Conservation (phyloP, 1,284 basidiomycete species). For the Irpex rosettiformis region DNA sequence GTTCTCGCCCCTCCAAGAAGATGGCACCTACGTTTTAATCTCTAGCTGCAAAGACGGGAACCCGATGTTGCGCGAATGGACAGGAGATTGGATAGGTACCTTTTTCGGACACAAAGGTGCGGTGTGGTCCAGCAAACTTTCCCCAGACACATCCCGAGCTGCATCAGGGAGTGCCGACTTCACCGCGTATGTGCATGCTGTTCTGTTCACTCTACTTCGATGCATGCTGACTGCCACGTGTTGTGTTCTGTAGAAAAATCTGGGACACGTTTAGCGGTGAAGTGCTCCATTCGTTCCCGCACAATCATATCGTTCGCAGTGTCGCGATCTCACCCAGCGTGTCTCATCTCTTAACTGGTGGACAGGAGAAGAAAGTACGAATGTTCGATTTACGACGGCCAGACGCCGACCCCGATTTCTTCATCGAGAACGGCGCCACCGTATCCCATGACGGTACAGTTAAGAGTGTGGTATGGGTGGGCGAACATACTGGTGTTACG, state of each 20-base stretch:
- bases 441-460: conserved; percentile 85
- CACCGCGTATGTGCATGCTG: conserved; percentile 72
- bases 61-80: conserved; percentile 95
- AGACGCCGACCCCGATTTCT: conserved; percentile 83
- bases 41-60: conserved; percentile 97
- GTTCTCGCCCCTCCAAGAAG: conserved; percentile 82
- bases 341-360: conserved; percentile 82
- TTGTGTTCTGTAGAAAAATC: conserved; percentile 68
- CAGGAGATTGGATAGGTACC: conserved; percentile 98
- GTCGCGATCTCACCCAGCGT: conserved; percentile 79
- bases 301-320: conserved; percentile 97
- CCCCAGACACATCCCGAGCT: conserved; percentile 81
- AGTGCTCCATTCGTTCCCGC: conserved; percentile 87
- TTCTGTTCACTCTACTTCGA: neutral
- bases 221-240: conserved; percentile 10
- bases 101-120: conserved; percentile 99
- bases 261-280: conserved; percentile 96
- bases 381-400: conserved; percentile 87
- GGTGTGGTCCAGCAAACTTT: conserved; percentile 96
- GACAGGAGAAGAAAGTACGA: conserved; percentile 96
- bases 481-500: conserved; percentile 81
- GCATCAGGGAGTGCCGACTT: conserved; percentile 97
- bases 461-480: conserved; percentile 92
- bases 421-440: conserved; percentile 52
- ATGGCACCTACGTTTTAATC: conserved; percentile 83